Conservation (phyloP, 306 rosid genomes). For the Prunus kanzakura region DNA sequence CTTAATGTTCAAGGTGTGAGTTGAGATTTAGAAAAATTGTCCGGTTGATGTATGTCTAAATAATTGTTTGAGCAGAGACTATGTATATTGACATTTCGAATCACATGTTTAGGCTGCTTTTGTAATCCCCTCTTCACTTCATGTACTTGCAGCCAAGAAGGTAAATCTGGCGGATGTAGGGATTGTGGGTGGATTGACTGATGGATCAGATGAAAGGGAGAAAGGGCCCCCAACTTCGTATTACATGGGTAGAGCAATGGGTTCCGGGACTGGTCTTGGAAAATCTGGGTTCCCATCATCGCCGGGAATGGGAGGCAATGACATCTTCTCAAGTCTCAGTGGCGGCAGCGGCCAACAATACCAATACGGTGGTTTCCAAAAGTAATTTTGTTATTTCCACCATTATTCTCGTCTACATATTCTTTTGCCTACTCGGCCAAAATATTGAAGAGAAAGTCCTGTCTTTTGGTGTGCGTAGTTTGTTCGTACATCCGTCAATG, state of each 20-base stretch:
- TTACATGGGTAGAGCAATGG: conserved; percentile 96
- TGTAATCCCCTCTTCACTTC: conserved; percentile 6
- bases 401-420: conserved; percentile 20
- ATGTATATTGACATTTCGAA: background rate
- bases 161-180: conserved; percentile 77
- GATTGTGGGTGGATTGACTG: conserved; percentile 73
- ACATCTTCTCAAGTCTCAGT: conserved; percentile 59
- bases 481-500: conserved; percentile 31
- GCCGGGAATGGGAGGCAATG: conserved; percentile 49
- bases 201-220: conserved; percentile 72
- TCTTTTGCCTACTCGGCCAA: conserved; percentile 35
- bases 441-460: conserved; percentile 8
- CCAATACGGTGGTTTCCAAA: conserved; percentile 79
- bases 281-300: conserved; percentile 58
- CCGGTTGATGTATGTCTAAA: background rate
- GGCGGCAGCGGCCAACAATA: conserved; percentile 44
- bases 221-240: conserved; percentile 65
- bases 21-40: background rate
- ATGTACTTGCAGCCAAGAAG: conserved; percentile 73
- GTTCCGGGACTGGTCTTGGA: conserved; percentile 86
- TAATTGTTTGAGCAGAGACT: background rate
- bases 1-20: background rate
- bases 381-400: conserved; percentile 36
- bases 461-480: conserved; percentile 35
- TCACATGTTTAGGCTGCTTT: background rate